A percentile compares a stretch with the other conserved stretches of the same genome.
Evolutionary conservation across 768 basidiomycete genomes (phyloP).

Genomic region (Suillus alpinus): DNA sequence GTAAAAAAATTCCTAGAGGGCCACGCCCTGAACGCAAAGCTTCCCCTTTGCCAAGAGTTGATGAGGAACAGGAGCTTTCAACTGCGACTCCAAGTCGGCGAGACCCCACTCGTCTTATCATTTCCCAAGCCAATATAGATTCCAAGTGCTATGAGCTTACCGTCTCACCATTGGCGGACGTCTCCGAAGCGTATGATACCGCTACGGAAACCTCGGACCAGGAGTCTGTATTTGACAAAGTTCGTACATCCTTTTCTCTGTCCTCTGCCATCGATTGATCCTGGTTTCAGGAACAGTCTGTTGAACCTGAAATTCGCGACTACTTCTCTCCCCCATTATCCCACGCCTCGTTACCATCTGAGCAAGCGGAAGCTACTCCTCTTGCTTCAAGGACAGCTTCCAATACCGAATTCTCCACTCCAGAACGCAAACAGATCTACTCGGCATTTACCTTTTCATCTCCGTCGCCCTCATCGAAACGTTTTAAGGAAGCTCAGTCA

Average conservation of each 20-base stretch:
- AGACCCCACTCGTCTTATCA: constrained; percentile 21
- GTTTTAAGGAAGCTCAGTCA: constrained; percentile 44
- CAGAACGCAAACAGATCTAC: constrained; percentile 71
- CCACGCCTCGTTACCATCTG: constrained; percentile 27
- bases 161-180: constrained; percentile 74
- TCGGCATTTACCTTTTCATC: constrained; percentile 78
- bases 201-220: constrained; percentile 24
- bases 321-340: constrained; percentile 36
- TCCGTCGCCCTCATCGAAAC: constrained; percentile 60
- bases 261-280: constrained; percentile 4
- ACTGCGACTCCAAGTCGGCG: constrained; percentile 20
- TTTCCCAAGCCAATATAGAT: constrained; percentile 56
- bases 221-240: constrained; percentile 44
- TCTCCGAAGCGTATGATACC: constrained; percentile 65
- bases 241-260: constrained; percentile 27
- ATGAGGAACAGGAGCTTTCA: constrained; percentile 42
- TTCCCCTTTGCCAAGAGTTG: constrained; percentile 63
- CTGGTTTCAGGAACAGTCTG: constrained; percentile 45
- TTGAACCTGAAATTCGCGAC: constrained; percentile 57
- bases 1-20: constrained; percentile 38
- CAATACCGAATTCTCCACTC: constrained; percentile 56
- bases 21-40: constrained; percentile 40
- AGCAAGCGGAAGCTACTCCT: constrained; percentile 28
- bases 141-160: constrained; percentile 81
- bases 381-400: constrained; percentile 23